Percentiles rank a stretch among this genome's conserved stretches.
phyloP scores from a whole-genome alignment of 805 yeast genomes.

The Candida loeiensis region DNA sequence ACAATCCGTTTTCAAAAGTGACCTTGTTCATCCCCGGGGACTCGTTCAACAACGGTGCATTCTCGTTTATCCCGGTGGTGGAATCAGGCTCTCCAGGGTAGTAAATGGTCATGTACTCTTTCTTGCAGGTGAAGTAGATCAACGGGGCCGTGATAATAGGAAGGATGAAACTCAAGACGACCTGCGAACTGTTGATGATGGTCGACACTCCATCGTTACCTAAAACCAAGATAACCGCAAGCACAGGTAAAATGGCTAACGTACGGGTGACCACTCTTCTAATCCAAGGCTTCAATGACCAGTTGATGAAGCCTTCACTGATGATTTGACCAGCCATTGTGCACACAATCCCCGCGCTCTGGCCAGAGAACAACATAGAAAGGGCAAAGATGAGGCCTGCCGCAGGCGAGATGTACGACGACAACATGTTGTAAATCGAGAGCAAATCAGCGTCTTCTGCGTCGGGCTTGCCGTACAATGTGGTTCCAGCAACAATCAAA shows the following conservation, averaged over 20 bases:
- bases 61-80: slow-evolving; percentile 11
- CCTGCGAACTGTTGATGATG: slow-evolving; percentile 45
- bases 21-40: slow-evolving; percentile 16
- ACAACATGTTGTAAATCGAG: slow-evolving; percentile 43
- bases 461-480: slow-evolving; percentile 41
- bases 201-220: slow-evolving; percentile 45
- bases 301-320: slow-evolving; percentile 44
- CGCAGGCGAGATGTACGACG: slow-evolving; percentile 41
- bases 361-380: slow-evolving; percentile 46
- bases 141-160: slow-evolving; percentile 45
- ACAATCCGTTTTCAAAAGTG: slow-evolving; percentile 39
- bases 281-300: slow-evolving; percentile 43
- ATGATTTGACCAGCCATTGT: slow-evolving; percentile 49
- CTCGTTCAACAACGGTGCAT: slow-evolving; percentile 14
- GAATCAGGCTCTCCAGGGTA: slow-evolving; percentile 14
- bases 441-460: slow-evolving; percentile 45
- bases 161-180: slow-evolving; percentile 40
- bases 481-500: slow-evolving; percentile 42
- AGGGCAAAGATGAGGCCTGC: slow-evolving; percentile 45
- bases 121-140: slow-evolving; percentile 41
- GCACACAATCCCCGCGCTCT: slow-evolving; percentile 47
- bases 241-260: slow-evolving; percentile 41
- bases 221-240: slow-evolving; percentile 32
- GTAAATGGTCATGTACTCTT: slow-evolving; percentile 39
- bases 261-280: slow-evolving; percentile 40